phyloP scores from a whole-genome alignment of 1,284 basidiomycete species.

The Rhodotorula sp. region DNA sequence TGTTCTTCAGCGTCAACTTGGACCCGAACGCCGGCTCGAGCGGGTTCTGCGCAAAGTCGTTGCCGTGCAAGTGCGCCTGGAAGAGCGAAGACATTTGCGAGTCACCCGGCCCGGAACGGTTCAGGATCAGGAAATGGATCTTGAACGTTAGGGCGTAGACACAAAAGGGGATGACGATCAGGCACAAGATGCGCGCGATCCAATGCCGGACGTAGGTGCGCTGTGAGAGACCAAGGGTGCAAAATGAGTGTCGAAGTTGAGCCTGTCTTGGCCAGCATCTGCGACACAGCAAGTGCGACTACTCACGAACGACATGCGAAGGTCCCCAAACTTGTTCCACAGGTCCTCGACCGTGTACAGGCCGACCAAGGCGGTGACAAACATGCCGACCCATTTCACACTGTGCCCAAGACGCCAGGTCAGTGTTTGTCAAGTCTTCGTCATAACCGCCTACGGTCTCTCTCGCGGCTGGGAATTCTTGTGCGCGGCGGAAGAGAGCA shows the following conservation, averaged over 20 bases:
- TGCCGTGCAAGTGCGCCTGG: conserved; percentile 93
- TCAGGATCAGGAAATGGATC: conserved; percentile 90
- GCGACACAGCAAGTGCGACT: not conserved
- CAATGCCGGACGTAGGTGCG: conserved; percentile 85
- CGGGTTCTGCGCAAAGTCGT: conserved; percentile 85
- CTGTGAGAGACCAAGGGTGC: conserved; percentile 44
- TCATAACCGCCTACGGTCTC: not conserved
- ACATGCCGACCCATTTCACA: conserved; percentile 95
- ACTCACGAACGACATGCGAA: conserved; percentile 81
- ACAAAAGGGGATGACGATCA: conserved; percentile 83
- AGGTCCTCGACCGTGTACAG: conserved; percentile 96
- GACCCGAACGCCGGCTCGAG: conserved; percentile 89
- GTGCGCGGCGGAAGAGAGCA: not conserved
- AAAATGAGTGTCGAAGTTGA: too few relatives aligned
- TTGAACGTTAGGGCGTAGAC: conserved; percentile 96
- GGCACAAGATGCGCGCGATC: conserved; percentile 77
- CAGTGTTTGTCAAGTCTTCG: not conserved
- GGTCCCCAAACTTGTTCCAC: conserved; percentile 97
- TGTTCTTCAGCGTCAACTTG: conserved; percentile 90
- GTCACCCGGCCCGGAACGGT: conserved; percentile 91
- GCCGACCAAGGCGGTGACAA: conserved; percentile 90
- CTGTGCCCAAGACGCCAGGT: conserved; percentile 51
- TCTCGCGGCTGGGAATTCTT: not conserved
- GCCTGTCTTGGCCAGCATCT: not conserved
- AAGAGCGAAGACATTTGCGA: conserved; percentile 98